Evolutionary conservation across 768 basidiomycete genomes (phyloP).

Genomic region (Collybia mongolica): DNA sequence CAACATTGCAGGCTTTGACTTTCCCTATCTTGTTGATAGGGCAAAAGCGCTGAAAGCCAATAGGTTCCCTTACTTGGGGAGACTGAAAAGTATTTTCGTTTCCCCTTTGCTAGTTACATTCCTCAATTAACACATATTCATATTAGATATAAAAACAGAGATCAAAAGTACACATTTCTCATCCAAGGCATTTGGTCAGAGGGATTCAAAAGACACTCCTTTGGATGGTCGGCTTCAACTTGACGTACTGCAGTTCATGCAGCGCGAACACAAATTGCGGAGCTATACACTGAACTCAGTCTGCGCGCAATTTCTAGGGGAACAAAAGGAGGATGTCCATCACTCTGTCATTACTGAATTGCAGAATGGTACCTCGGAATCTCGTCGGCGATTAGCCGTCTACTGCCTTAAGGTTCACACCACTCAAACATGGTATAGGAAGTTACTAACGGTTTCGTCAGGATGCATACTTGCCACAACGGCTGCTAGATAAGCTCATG

Average conservation of each 20-base stretch:
- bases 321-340: conserved; percentile 99
- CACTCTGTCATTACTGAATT: conserved; percentile 97
- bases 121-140: conserved; percentile 8
- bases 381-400: conserved; percentile 87
- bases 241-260: conserved; percentile 97
- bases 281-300: conserved; percentile 98
- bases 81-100: conserved; percentile 65
- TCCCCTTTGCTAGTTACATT: background rate
- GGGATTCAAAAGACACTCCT: conserved; percentile 91
- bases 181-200: conserved; percentile 95
- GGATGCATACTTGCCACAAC: conserved; percentile 98
- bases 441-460: conserved; percentile 25
- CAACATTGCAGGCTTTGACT: conserved; percentile 92
- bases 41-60: conserved; percentile 75
- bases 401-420: conserved; percentile 88
- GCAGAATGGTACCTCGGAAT: conserved; percentile 95
- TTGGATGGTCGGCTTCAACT: conserved; percentile 94
- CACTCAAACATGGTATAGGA: background rate
- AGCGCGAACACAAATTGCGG: conserved; percentile 94
- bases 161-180: conserved; percentile 96
- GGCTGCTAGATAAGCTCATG: conserved; percentile 97
- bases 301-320: conserved; percentile 95
- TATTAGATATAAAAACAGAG: conserved; percentile 69
- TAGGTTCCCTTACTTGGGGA: conserved; percentile 74
- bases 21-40: conserved; percentile 93